Base-by-base conservation (phyloP, 179 eudicot species). In the Sideroxylon spinosum region DNA sequence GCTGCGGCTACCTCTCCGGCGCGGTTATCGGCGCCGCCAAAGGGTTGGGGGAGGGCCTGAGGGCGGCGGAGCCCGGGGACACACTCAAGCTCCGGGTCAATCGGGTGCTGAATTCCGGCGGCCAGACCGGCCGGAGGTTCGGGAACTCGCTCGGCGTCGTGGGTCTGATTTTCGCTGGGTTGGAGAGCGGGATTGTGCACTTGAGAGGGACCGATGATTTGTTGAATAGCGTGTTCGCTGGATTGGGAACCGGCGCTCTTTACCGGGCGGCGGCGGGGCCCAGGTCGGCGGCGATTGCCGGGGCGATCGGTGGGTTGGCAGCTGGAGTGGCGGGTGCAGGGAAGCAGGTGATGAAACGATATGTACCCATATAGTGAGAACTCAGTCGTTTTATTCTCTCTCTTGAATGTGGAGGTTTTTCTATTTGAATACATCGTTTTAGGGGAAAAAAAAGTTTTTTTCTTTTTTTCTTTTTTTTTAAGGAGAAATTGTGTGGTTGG, bases 1-100 rank as follows among this genome's bases (percentile, higher is more conserved):
- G 91, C 50, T 84, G 82, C 53, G 86, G 85, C 19, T 89, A 85
- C 79, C 78, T 89, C 68, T 79, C 79, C 48, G 91, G 90, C 52
- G 83, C 90, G 25, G 4, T 81, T 17, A 0, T 77, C 28, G 90
- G 91, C 44, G 88, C 86, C 52, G 71, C 79, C 8, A 85, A 82
- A 67, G 88, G 91, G 4, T 52, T 85, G n/a, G 8, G 80, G 22
- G 80, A 80, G 2, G 91, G 90, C 0, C 37, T 87, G 60, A 81
- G 74, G 25, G 78, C 88, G 11, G 81, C 80, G 7, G 91, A 88
- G 62, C 78, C 55, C 0, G 89, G 88, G 0, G 91, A 88, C 76
- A 81, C 89, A 20, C 16, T 80, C 55, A 88, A 86, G 84, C 89
- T 88, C 48, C 75, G 86, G 55, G 75, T 81, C 57, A 86, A 55